Percentiles rank a stretch among this genome's conserved stretches.
phyloP scores from a whole-genome alignment of 2,329 filamentous ascomycete species.

The Curvularia verruculosa region DNA sequence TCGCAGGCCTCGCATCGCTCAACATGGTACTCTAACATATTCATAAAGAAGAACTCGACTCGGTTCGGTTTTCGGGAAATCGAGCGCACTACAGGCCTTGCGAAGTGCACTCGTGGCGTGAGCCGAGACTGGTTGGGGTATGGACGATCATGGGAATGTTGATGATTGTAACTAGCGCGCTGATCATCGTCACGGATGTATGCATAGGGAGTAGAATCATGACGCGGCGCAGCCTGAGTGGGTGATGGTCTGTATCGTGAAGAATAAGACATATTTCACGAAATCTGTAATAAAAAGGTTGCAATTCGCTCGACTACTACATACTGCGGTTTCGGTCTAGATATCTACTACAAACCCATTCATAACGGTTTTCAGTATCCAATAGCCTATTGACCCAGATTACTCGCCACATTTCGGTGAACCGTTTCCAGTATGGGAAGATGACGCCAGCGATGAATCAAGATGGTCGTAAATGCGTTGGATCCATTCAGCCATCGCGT shows the following conservation, averaged over 20 bases:
- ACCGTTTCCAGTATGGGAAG: background rate
- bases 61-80: slow-evolving; percentile 4
- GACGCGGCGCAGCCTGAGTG: background rate
- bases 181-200: background rate
- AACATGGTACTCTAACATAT: background rate
- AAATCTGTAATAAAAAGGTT: background rate
- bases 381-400: background rate
- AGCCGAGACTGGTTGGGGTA: background rate
- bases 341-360: background rate
- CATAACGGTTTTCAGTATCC: background rate
- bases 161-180: background rate
- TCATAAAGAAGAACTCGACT: slow-evolving; percentile 1
- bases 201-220: background rate
- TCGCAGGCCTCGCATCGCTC: background rate
- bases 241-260: background rate
- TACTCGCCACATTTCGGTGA: background rate
- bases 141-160: background rate
- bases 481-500: slow-evolving; percentile 1
- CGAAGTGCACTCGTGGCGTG: background rate
- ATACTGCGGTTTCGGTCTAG: background rate
- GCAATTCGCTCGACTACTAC: background rate
- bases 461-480: background rate
- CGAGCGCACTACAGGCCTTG: background rate
- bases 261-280: background rate
- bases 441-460: background rate